These are phyloP conservation scores for Xerocomellus dryophilus DNA, from an alignment of 768 basidiomycete genomes.

Conservation along the genomic window DNA sequence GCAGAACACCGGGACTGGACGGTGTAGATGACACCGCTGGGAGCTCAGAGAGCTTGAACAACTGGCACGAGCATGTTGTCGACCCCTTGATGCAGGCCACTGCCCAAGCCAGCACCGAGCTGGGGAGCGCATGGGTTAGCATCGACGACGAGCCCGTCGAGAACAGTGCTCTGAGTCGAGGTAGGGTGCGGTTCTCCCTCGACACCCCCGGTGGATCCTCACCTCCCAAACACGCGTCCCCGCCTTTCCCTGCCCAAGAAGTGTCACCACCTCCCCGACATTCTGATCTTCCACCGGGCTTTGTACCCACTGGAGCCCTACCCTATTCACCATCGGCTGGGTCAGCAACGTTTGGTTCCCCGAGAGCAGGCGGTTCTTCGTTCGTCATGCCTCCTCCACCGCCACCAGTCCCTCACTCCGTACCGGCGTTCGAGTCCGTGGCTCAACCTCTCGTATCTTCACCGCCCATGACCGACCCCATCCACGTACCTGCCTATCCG, in stretches of 20 bases:
- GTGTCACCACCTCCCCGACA: slow-evolving; percentile 18
- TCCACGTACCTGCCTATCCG: slow-evolving; percentile 19
- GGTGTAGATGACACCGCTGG: slow-evolving; percentile 10
- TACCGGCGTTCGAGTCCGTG: slow-evolving; percentile 9
- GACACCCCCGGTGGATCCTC: slow-evolving; percentile 15
- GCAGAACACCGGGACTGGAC: slow-evolving; percentile 19
- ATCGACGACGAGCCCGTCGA: slow-evolving; percentile 32
- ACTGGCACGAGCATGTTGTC: slow-evolving; percentile 29
- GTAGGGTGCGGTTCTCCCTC: slow-evolving; percentile 18
- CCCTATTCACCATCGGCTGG: slow-evolving; percentile 12
- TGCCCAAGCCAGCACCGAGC: slow-evolving; percentile 18
- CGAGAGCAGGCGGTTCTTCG: background rate
- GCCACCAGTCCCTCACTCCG: slow-evolving; percentile 4
- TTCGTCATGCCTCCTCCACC: slow-evolving; percentile 23
- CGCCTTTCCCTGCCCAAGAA: slow-evolving; percentile 5
- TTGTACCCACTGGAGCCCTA: slow-evolving; percentile 26
- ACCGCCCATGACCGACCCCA: background rate
- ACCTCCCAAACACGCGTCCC: slow-evolving; percentile 14
- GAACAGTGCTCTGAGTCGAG: slow-evolving; percentile 14
- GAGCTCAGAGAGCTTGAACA: slow-evolving; percentile 22
- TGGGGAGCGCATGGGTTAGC: slow-evolving; percentile 38
- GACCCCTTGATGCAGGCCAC: slow-evolving; percentile 30
- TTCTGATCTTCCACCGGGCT: slow-evolving; percentile 27
- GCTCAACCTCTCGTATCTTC: background rate
- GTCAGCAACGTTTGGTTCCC: slow-evolving; percentile 8